Evolutionary conservation across 2,329 filamentous ascomycete genomes (phyloP).

Genomic region (Sporothrix curviconia): DNA sequence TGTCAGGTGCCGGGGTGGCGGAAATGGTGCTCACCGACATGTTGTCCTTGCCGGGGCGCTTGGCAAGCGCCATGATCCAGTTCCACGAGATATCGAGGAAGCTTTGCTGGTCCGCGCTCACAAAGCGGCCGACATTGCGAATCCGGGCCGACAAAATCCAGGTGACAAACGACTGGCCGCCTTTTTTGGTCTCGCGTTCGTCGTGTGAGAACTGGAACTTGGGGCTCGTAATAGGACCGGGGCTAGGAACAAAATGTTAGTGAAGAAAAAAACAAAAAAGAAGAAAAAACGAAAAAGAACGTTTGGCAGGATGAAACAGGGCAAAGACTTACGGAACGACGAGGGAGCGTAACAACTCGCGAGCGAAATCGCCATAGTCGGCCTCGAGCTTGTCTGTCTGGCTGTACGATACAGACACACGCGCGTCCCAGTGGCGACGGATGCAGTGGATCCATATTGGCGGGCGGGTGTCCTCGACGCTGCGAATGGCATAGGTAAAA

Average conservation of each 20-base stretch:
- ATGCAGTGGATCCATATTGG: constrained; percentile 27
- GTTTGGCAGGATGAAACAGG: background rate
- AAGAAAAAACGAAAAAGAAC: background rate
- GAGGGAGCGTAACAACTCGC: constrained; percentile 22
- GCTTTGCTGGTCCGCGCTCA: constrained; percentile 16
- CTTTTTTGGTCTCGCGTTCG: background rate
- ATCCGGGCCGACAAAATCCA: constrained; percentile 16
- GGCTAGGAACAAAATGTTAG: background rate
- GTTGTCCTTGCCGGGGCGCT: background rate
- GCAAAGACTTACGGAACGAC: constrained; percentile 22
- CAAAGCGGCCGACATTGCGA: constrained; percentile 17
- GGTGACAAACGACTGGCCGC: constrained; percentile 5
- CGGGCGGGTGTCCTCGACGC: constrained; percentile 13
- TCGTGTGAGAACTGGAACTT: constrained; percentile 17
- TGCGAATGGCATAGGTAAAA: constrained; percentile 23
- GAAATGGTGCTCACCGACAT: constrained; percentile 1
- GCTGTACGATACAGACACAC: constrained; percentile 21
- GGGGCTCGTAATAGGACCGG: constrained; percentile 2
- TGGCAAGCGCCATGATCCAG: constrained; percentile 19
- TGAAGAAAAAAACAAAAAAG: background rate
- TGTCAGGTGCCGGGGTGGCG: constrained; percentile 12
- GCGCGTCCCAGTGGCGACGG: constrained; percentile 27
- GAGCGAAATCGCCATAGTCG: constrained; percentile 23
- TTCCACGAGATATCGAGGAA: constrained; percentile 22
- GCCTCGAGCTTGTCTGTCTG: constrained; percentile 18